Evolutionary conservation across 768 basidiomycete species (phyloP).

Genomic region (Boletus coccyginus): DNA sequence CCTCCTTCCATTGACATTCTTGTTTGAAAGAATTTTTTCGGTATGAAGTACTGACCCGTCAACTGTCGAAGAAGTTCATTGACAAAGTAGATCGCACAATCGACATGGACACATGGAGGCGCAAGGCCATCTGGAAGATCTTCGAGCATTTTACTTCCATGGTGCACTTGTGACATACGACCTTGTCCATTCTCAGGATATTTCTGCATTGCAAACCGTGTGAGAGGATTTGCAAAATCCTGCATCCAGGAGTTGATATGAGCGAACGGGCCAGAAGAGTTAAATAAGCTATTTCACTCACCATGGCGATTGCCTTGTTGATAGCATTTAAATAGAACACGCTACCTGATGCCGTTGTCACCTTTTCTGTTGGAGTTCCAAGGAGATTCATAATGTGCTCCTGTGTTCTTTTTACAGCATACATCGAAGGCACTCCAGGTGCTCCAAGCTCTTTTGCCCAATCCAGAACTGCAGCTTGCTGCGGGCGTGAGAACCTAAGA

Average conservation of each 20-base stretch:
- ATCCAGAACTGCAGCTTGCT: constrained; percentile 26
- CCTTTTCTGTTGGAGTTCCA: constrained; percentile 22
- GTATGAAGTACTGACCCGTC: constrained; percentile 9
- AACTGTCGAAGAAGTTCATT: constrained; percentile 18
- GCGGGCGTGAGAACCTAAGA: constrained; percentile 28
- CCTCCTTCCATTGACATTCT: neutral
- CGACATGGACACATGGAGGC: constrained; percentile 22
- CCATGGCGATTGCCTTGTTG: constrained; percentile 14
- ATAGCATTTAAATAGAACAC: constrained; percentile 28
- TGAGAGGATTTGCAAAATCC: constrained; percentile 25
- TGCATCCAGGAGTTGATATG: neutral
- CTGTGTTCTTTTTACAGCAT: constrained; percentile 21
- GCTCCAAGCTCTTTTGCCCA: constrained; percentile 32
- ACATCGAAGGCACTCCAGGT: constrained; percentile 24
- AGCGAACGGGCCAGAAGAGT: neutral
- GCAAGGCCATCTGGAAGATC: constrained; percentile 24
- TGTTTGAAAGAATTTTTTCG: constrained; percentile 8
- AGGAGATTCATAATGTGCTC: constrained; percentile 13
- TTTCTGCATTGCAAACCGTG: constrained; percentile 19
- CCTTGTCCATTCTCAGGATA: constrained; percentile 26
- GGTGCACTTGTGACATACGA: constrained; percentile 22
- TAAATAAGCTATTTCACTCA: neutral
- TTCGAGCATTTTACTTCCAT: constrained; percentile 29
- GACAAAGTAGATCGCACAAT: constrained; percentile 19
- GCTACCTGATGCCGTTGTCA: constrained; percentile 17